A percentile compares a stretch with the other conserved stretches of the same genome.
Evolutionary conservation across 73 alveolate genomes (phyloP).

Genomic region (Paramecium caudatum): DNA sequence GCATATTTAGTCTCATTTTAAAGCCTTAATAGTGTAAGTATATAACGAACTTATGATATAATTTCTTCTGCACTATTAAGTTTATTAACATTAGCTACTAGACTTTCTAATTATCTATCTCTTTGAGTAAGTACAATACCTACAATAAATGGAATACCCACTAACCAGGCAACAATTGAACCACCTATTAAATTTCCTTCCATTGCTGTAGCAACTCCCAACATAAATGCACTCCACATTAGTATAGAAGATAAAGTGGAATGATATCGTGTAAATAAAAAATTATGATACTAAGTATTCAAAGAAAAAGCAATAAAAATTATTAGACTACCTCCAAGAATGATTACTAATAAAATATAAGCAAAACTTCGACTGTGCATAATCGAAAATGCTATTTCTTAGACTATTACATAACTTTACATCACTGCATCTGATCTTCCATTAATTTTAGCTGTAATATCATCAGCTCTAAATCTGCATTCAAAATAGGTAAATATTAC

Average conservation of each 20-base stretch:
- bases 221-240: slow-evolving; percentile 61
- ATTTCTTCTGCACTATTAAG: slow-evolving; percentile 57
- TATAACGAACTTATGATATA: neutral
- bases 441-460: slow-evolving; percentile 54
- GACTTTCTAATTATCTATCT: slow-evolving; percentile 22
- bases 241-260: neutral
- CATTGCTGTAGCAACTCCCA: slow-evolving; percentile 55
- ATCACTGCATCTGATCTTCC: slow-evolving; percentile 64
- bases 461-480: slow-evolving; percentile 29
- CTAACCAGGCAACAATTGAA: slow-evolving; percentile 51
- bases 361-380: slow-evolving; percentile 15
- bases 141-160: slow-evolving; percentile 57
- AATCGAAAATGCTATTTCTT: slow-evolving; percentile 41
- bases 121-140: slow-evolving; percentile 45
- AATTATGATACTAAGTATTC: slow-evolving; percentile 8
- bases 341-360: slow-evolving; percentile 44
- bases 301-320: slow-evolving; percentile 32
- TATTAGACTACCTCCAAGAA: slow-evolving; percentile 35
- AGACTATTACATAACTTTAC: slow-evolving; percentile 10
- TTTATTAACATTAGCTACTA: slow-evolving; percentile 62
- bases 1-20: slow-evolving; percentile 44
- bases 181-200: slow-evolving; percentile 64
- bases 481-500: slow-evolving; percentile 41
- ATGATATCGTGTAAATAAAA: slow-evolving; percentile 3
- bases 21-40: slow-evolving; percentile 10